Base-by-base conservation (phyloP, 768 basidiomycete genomes). In the Termitomyces sp. region DNA sequence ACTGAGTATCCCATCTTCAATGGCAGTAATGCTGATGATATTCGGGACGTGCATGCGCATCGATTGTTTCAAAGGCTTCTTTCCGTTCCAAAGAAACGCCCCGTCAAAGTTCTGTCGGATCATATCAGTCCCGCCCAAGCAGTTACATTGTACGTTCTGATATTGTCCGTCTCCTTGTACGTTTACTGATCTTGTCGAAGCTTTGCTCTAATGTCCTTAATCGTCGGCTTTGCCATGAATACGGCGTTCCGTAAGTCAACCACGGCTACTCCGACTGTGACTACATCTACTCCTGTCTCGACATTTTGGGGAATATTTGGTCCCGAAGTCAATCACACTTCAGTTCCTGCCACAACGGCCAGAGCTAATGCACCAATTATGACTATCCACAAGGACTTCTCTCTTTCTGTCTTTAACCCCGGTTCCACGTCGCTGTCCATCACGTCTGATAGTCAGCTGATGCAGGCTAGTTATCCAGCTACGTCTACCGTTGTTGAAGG, bases 181-280 rank as follows among this genome's bases (percentile, higher is more conserved):
- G 48, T 26, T 45, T 38, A 45, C 19, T 56, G 22, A 61, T 7
- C 24, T 26, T 24, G 24, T 54, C 5, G n/a, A 58, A 90, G 88
- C 46, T 77, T 90, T 57, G 84, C 87, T 0, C 66, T 90, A 46
- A 70, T 90, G 59, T 86, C 86, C 38, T 73, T 90, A 38, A 74
- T 89, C n/a, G 71, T 88, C 74, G 85, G 68, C 34, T 81, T 80
- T 42, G 71, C 83, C 11, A 74, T 81, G 65, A 83, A 81, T 58
- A 75, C 77, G 9, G 64, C 74, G 6, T 75, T 82, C 66, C 74
- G 72, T 19, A 60, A 71, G 28, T 54, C 60, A 30, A 52, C 60
- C 17, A 35, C 60, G 4, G 61, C 70, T 7, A 60, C 71, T 9
- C 68, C 74, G 38, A 64, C 63, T 12, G 71, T 72, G 30, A 72